phyloP scores from a whole-genome alignment of 1,284 basidiomycete genomes.

The Ceratobasidium sp. region DNA sequence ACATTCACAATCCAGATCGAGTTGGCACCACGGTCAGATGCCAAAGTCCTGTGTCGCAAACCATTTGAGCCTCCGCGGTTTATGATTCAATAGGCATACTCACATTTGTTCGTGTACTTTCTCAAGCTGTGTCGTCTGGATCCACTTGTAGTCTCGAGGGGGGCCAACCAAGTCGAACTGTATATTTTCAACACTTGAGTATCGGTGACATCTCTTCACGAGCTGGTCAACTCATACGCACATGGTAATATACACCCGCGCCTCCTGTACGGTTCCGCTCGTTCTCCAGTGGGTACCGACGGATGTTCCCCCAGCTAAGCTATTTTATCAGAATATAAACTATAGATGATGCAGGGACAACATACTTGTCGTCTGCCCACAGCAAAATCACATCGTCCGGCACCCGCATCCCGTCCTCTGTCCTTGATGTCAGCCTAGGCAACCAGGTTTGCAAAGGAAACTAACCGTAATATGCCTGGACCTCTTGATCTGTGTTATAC shows the following conservation, averaged over 20 bases:
- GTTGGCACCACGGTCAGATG: conserved; percentile 50
- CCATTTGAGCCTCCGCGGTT: not conserved
- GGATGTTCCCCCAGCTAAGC: conserved; percentile 67
- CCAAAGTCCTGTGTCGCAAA: conserved; percentile 29
- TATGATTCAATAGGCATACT: conserved; percentile 42
- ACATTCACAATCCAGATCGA: conserved; percentile 56
- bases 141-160: conserved; percentile 57
- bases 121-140: conserved; percentile 46
- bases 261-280: conserved; percentile 70
- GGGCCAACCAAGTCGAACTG: conserved; percentile 61
- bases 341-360: not conserved
- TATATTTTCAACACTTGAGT: not conserved
- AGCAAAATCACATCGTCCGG: conserved; percentile 62
- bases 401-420: conserved; percentile 47
- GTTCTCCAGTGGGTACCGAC: conserved; percentile 63
- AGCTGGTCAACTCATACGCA: conserved; percentile 52
- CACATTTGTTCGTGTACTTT: conserved; percentile 47
- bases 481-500: conserved; percentile 63
- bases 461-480: conserved; percentile 68
- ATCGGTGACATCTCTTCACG: no score
- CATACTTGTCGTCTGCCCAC: conserved; percentile 71
- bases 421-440: not conserved
- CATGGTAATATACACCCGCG: conserved; percentile 75
- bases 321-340: not conserved
- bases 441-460: no score